These are phyloP conservation scores for Puccinia hordei DNA, from an alignment of 1,284 basidiomycete species.

Conservation along the genomic window DNA sequence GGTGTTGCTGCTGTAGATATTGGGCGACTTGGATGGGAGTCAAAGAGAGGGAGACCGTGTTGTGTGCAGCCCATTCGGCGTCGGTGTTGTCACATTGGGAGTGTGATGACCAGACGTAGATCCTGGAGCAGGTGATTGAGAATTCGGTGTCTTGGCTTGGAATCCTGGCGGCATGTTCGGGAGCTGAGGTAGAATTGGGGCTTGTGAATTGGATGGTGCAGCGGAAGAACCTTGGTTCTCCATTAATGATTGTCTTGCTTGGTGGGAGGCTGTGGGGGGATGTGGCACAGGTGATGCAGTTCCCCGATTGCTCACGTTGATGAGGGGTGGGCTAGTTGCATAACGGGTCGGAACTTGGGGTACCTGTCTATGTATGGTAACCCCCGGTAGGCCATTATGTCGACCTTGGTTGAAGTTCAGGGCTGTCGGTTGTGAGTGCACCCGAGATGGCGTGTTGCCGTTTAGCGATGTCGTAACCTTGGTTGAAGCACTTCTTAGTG, in stretches of 20 bases:
- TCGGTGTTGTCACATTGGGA: slow-evolving; percentile 10
- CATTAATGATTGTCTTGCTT: slow-evolving; percentile 13
- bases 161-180: slow-evolving; percentile 35
- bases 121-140: slow-evolving; percentile 24
- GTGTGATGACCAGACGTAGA: slow-evolving; percentile 20
- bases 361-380: slow-evolving; percentile 24
- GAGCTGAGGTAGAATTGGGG: slow-evolving; percentile 24
- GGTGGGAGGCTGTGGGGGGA: background rate
- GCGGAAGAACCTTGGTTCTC: background rate
- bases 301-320: slow-evolving; percentile 23
- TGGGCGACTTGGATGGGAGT: slow-evolving; percentile 41
- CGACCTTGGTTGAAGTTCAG: slow-evolving; percentile 25
- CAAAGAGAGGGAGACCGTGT: slow-evolving; percentile 16
- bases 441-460: slow-evolving; percentile 21
- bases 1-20: slow-evolving; percentile 45
- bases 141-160: slow-evolving; percentile 22
- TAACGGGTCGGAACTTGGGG: slow-evolving; percentile 32
- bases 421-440: slow-evolving; percentile 15
- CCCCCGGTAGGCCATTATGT: slow-evolving; percentile 19
- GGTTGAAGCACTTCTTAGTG: background rate
- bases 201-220: slow-evolving; percentile 14
- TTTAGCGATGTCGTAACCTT: slow-evolving; percentile 19
- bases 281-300: slow-evolving; percentile 32
- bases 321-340: slow-evolving; percentile 23
- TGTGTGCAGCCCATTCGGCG: slow-evolving; percentile 20